Percentiles rank a stretch among this genome's conserved stretches.
phyloP scores from a whole-genome alignment of 441 rosid genomes.

The Pelargonium citronellum region DNA sequence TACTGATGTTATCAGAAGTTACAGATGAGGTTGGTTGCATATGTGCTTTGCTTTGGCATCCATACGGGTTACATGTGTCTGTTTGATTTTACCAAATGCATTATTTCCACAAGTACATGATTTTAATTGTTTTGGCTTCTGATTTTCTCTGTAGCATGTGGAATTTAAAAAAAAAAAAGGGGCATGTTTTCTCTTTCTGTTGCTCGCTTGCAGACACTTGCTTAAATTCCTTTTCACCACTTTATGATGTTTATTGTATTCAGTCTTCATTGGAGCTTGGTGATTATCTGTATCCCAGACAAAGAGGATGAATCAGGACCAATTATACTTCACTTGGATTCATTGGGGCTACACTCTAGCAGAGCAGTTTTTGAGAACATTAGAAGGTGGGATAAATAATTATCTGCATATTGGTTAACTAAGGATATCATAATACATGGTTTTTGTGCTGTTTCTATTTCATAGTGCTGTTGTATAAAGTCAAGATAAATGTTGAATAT shows the following conservation, averaged over 20 bases:
- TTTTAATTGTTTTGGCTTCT: background rate
- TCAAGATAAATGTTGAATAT: background rate
- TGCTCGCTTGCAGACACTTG: background rate
- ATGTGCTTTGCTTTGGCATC: too few relatives aligned
- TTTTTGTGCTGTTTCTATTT: background rate
- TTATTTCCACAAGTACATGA: background rate
- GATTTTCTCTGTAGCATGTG: background rate
- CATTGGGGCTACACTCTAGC: conserved; percentile 68
- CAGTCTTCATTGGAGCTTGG: conserved; percentile 97
- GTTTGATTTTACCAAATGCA: too few relatives aligned
- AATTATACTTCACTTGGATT: conserved; percentile 84
- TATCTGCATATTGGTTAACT: background rate
- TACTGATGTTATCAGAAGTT: too few relatives aligned
- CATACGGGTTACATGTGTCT: too few relatives aligned
- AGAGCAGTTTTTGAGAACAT: conserved; percentile 53
- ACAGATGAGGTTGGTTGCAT: too few relatives aligned
- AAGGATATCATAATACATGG: conserved; percentile 1
- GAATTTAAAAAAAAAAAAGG: background rate
- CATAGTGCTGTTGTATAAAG: background rate
- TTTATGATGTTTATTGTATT: conserved; percentile 25
- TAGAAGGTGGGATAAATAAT: conserved; percentile 51
- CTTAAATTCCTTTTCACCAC: conserved; percentile 16
- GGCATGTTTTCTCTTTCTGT: background rate
- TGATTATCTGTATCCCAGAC: conserved; percentile 80
- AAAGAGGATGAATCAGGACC: conserved; percentile 72